phyloP scores from a whole-genome alignment of 2,329 filamentous ascomycete genomes.

The Furcasterigmium sp. region DNA sequence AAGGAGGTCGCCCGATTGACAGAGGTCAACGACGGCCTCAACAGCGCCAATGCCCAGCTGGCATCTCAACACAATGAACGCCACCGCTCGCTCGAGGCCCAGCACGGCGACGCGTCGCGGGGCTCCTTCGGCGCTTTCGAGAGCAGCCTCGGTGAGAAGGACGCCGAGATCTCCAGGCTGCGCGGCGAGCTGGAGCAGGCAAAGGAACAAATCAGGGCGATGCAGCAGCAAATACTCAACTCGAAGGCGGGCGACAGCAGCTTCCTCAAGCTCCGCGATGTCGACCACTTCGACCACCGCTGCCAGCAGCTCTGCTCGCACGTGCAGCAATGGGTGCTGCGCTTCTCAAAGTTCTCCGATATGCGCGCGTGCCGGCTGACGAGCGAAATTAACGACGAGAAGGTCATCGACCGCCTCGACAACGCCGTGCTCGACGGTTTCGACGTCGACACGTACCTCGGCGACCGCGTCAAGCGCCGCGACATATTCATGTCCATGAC shows the following conservation, averaged over 20 bases:
- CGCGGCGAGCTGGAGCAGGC: constrained; percentile 73
- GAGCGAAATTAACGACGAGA: constrained; percentile 81
- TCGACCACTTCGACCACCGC: constrained; percentile 91
- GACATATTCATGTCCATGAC: constrained; percentile 98
- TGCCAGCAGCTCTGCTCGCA: constrained; percentile 95
- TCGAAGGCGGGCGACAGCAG: constrained; percentile 55
- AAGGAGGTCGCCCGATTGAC: constrained; percentile 75
- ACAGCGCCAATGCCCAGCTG: constrained; percentile 71
- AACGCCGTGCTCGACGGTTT: constrained; percentile 92
- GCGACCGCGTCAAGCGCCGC: constrained; percentile 79
- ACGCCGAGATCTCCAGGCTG: constrained; percentile 75
- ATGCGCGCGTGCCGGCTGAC: constrained; percentile 81
- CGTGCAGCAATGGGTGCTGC: constrained; percentile 94
- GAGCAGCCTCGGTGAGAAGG: constrained; percentile 70
- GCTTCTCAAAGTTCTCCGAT: constrained; percentile 97
- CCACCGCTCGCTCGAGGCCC: constrained; percentile 60
- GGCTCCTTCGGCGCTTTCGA: constrained; percentile 59
- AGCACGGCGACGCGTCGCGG: constrained; percentile 62
- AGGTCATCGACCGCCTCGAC: constrained; percentile 89
- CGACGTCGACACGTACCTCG: constrained; percentile 83
- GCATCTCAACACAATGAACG: constrained; percentile 70
- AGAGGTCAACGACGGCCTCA: constrained; percentile 76
- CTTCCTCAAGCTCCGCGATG: constrained; percentile 76
- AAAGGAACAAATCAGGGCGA: constrained; percentile 51
- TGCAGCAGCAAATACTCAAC: constrained; percentile 49